These are phyloP conservation scores for Funneliformis caledonium DNA, from an alignment of 371 early-diverging fungal genomes.

Conservation along the genomic window DNA sequence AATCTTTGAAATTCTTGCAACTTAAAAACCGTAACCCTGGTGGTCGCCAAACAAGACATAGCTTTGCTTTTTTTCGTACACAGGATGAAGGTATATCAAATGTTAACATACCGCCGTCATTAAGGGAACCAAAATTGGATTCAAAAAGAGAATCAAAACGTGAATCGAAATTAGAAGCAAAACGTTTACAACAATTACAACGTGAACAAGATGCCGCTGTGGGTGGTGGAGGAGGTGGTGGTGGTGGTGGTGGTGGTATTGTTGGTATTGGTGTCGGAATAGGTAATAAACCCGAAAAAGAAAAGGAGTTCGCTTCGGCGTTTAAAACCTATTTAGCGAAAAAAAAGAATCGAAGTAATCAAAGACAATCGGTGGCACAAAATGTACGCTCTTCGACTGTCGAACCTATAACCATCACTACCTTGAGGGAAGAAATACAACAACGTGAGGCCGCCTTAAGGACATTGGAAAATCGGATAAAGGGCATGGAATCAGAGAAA, in stretches of 20 bases:
- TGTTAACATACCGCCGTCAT: not conserved
- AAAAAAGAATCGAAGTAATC: constrained; percentile 7
- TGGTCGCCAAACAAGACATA: not conserved
- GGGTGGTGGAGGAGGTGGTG: no score
- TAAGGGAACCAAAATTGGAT: not conserved
- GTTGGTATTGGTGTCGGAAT: not conserved
- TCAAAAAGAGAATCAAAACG: constrained; percentile 1
- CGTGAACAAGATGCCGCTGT: no score
- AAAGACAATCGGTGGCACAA: not conserved
- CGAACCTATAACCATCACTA: constrained; percentile 7
- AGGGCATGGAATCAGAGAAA: constrained; percentile 7
- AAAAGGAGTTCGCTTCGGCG: constrained; percentile 14
- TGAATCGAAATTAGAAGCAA: not conserved
- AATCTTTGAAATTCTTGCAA: constrained; percentile 24
- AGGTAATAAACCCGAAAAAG: constrained; percentile 17
- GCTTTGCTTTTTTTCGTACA: constrained; percentile 25
- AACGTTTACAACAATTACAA: not conserved
- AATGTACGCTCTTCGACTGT: constrained; percentile 12
- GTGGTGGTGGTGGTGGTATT: no score
- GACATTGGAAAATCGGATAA: not conserved
- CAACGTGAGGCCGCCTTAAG: constrained; percentile 11
- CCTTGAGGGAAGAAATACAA: constrained; percentile 29
- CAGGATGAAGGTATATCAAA: constrained; percentile 36
- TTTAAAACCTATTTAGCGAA: constrained; percentile 13
- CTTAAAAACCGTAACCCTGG: constrained; percentile 21